Percentiles rank a stretch among this genome's conserved stretches.
Conservation (phyloP, 306 rosid species). For the Quillaja saponaria region DNA sequence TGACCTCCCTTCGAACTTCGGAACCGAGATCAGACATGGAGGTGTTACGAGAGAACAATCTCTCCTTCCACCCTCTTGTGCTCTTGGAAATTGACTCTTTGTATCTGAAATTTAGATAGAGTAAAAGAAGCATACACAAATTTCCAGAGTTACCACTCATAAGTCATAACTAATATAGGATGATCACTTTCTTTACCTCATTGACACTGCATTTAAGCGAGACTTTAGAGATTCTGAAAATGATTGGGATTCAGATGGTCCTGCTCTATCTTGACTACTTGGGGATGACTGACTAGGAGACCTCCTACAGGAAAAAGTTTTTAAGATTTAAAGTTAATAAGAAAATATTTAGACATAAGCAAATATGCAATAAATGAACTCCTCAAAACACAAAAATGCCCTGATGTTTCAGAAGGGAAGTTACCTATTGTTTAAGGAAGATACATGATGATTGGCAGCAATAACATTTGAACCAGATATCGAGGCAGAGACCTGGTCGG, state of each 20-base stretch:
- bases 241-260: constrained; percentile 92
- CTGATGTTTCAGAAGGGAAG: not conserved
- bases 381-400: constrained; percentile 4
- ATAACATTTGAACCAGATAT: constrained; percentile 58
- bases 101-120: constrained; percentile 51
- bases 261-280: constrained; percentile 79
- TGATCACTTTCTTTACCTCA: constrained; percentile 48
- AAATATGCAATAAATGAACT: not conserved
- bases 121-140: constrained; percentile 18
- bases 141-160: constrained; percentile 6
- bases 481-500: constrained; percentile 56
- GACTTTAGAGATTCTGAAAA: constrained; percentile 86
- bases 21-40: constrained; percentile 81
- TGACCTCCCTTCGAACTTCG: constrained; percentile 81
- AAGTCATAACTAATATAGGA: constrained; percentile 2
- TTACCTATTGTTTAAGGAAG: constrained; percentile 55
- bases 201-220: constrained; percentile 80
- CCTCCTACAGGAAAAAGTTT: constrained; percentile 43
- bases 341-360: not conserved
- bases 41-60: constrained; percentile 80
- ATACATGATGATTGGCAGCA: constrained; percentile 50
- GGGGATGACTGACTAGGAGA: constrained; percentile 67
- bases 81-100: constrained; percentile 93
- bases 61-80: constrained; percentile 96
- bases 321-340: constrained; percentile 7